Evolutionary conservation across 1,284 basidiomycete genomes (phyloP), one percentile per base, ranked within the genome.

Genomic region (Fistulina hepatica): DNA sequence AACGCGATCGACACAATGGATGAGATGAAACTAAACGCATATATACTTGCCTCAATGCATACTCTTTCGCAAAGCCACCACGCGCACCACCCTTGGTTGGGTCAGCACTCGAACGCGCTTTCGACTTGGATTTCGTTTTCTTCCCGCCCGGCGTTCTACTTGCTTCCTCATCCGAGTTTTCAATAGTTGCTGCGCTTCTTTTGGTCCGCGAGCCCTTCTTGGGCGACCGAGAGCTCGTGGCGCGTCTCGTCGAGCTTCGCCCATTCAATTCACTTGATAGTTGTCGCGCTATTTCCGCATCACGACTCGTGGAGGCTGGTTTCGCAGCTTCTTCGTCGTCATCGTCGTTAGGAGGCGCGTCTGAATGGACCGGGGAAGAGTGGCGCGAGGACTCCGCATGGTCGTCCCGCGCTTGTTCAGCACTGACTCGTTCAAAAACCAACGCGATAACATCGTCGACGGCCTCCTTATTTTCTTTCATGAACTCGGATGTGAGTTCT

Each of bases 1-100:
- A n/a, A n/a, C n/a, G n/a, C 17, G 27, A 30, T 6, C 7, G 27
- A 13, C 27, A 30, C n/a, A 30, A 16, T 16, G 37, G 13, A 24
- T 17, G 28, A 27, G 32, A 26, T 21, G n/a, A 17, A 6, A 30
- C 23, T 13, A 34, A 16, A 35, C 22, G 17, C 19, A 19, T 30
- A 40, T 33, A 42, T 27, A 50, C 55, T 34, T 48, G 83, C 83
- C 83, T 88, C 39, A 88, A 61, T n/a, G 56, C 52, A 51, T 78
- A 85, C 49, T 83, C 79, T 56, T 86, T 88, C 33, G 70, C 71
- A 54, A 88, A 85, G 12, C 82, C 82, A 15, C 81, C 81, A 49
- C 66, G 73, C 16, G 73, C 69, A 28, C 54, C 50, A 22, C 60
- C 63, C 16, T 64, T n/a, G n/a, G n/a, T n/a, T n/a, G n/a, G n/a